phyloP scores from a whole-genome alignment of 2,329 filamentous ascomycete genomes.

The Chrysosporium keratinophilum region DNA sequence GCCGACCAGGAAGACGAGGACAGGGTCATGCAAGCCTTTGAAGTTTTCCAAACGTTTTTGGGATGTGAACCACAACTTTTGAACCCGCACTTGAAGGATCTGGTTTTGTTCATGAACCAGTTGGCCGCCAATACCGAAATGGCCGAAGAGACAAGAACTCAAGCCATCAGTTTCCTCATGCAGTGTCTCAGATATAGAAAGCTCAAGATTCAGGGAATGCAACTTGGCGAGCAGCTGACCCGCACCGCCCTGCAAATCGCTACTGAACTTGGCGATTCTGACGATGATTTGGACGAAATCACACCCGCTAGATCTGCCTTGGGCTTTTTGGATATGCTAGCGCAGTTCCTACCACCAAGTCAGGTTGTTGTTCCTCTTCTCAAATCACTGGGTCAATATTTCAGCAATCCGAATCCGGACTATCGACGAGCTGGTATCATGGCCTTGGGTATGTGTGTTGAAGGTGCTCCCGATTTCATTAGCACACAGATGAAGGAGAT shows the following conservation, averaged over 20 bases:
- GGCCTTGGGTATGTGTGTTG: conserved; percentile 83
- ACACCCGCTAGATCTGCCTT: conserved; percentile 78
- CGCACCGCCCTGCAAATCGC: conserved; percentile 79
- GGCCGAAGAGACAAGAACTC: conserved; percentile 75
- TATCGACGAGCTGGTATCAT: conserved; percentile 85
- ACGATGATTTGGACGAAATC: conserved; percentile 64
- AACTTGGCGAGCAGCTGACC: conserved; percentile 77
- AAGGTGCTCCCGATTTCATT: conserved; percentile 95
- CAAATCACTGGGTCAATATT: conserved; percentile 73
- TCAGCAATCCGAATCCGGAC: conserved; percentile 61
- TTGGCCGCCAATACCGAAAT: conserved; percentile 65
- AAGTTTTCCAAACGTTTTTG: conserved; percentile 92
- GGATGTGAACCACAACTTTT: conserved; percentile 79
- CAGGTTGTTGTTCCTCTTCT: conserved; percentile 91
- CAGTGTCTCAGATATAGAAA: conserved; percentile 86
- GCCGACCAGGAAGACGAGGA: conserved; percentile 76
- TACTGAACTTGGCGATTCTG: conserved; percentile 64
- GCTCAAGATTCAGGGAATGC: conserved; percentile 87
- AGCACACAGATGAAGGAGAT: conserved; percentile 81
- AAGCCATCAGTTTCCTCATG: conserved; percentile 88
- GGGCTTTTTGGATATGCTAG: conserved; percentile 77
- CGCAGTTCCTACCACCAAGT: conserved; percentile 77
- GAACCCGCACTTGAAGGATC: conserved; percentile 74
- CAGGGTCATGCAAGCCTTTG: conserved; percentile 79
- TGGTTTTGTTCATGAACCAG: conserved; percentile 89